Conservation (phyloP, 768 basidiomycete species). For the Rubroboletus satanas region DNA sequence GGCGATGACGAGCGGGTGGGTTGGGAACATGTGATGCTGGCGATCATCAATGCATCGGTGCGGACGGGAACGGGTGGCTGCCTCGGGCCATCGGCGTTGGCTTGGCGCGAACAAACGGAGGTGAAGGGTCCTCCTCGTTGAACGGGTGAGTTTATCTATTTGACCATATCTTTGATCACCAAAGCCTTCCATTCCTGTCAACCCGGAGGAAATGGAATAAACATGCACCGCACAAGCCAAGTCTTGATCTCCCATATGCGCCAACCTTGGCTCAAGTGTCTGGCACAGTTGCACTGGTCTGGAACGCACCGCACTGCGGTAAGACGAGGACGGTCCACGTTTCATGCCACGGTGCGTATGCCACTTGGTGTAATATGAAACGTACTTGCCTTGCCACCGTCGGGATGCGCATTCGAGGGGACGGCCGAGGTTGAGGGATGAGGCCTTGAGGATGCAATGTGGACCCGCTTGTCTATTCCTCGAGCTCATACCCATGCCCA, state of each 20-base stretch:
- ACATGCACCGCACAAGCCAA: not conserved
- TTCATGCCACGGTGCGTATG: not conserved
- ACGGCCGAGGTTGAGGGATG: not conserved
- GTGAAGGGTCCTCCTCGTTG: not conserved
- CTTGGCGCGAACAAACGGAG: not conserved
- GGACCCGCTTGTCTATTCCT: no score
- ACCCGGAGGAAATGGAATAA: not conserved
- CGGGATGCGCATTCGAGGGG: slow-evolving; percentile 1
- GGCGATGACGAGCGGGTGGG: not conserved
- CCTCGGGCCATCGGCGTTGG: not conserved
- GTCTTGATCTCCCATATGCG: not conserved
- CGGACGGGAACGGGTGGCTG: not conserved
- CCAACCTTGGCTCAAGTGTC: not conserved
- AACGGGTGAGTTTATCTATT: slow-evolving; percentile 1
- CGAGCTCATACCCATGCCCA: not conserved
- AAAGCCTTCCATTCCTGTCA: not conserved
- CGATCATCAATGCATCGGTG: not conserved
- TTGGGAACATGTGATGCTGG: not conserved
- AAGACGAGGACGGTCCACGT: not conserved
- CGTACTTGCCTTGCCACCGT: not conserved
- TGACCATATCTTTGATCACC: slow-evolving; percentile 3
- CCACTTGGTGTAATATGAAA: slow-evolving; percentile 5
- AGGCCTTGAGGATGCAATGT: not conserved
- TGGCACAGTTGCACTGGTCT: not conserved
- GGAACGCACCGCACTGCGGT: not conserved